These are phyloP conservation scores for Rugonectria rugulosa DNA, from an alignment of 2,329 filamentous ascomycete species.

Conservation along the genomic window DNA sequence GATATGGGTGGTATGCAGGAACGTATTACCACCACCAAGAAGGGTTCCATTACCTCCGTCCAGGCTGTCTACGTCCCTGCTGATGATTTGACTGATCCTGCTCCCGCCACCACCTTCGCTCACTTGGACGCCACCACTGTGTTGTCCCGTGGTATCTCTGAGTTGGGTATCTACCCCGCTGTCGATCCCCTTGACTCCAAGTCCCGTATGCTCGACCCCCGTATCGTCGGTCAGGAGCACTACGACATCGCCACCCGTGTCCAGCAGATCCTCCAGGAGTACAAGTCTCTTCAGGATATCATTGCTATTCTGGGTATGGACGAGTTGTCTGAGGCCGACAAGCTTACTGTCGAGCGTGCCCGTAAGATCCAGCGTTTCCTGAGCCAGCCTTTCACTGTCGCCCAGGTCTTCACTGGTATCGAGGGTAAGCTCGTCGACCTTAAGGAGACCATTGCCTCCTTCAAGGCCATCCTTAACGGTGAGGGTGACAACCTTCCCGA, in stretches of 20 bases:
- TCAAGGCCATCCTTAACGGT: conserved; percentile 96
- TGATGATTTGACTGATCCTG: conserved; percentile 99
- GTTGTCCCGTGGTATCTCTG: conserved; percentile 99
- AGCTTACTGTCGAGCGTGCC: conserved; percentile 99
- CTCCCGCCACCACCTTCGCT: conserved; percentile 98
- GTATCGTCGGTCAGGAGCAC: conserved; percentile 97
- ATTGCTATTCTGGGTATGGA: conserved; percentile 99
- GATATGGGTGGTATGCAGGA: conserved; percentile 99
- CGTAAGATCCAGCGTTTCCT: conserved; percentile 99
- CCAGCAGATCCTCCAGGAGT: conserved; percentile 99
- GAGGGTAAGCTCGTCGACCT: conserved; percentile 97
- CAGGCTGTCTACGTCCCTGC: conserved; percentile 99
- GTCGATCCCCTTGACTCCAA: conserved; percentile 99
- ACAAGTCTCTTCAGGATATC: conserved; percentile 99
- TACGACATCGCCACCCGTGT: conserved; percentile 94
- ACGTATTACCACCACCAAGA: conserved; percentile 99
- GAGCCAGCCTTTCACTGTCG: conserved; percentile 96
- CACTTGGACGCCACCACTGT: conserved; percentile 99
- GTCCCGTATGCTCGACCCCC: conserved; percentile 98
- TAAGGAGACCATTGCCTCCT: conserved; percentile 96
- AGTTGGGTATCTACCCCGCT: conserved; percentile 99
- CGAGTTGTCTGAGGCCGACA: conserved; percentile 98
- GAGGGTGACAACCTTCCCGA: conserved; percentile 97
- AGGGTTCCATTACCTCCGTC: conserved; percentile 99
- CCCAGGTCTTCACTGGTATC: conserved; percentile 85